These are phyloP conservation scores for Aspergillus jensenii DNA, from an alignment of 2,329 filamentous ascomycete genomes.

Conservation along the genomic window DNA sequence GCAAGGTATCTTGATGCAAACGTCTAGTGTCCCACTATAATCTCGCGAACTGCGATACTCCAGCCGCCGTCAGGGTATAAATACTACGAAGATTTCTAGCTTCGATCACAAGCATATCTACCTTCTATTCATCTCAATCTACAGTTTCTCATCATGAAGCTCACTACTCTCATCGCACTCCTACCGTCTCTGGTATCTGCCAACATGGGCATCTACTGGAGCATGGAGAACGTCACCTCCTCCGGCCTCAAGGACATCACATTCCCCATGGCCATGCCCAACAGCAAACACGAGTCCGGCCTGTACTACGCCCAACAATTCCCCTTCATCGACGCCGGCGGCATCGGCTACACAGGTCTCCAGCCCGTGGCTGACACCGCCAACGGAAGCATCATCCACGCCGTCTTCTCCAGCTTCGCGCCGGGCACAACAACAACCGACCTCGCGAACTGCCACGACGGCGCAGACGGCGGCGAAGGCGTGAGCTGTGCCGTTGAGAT, in stretches of 20 bases:
- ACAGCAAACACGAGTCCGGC: neutral
- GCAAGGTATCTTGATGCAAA: too few relatives aligned
- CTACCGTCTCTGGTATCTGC: neutral
- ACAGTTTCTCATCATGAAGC: neutral
- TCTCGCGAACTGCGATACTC: neutral
- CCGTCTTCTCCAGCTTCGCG: neutral
- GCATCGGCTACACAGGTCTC: neutral
- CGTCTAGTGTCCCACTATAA: too few relatives aligned
- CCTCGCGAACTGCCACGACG: neutral
- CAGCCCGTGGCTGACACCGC: neutral
- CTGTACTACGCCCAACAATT: neutral
- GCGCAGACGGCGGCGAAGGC: neutral
- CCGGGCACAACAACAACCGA: neutral
- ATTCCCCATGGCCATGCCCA: neutral
- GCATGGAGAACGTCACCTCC: neutral
- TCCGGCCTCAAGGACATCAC: neutral
- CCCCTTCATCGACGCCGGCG: neutral
- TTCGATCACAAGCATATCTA: neutral
- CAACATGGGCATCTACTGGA: neutral
- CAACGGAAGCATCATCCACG: neutral
- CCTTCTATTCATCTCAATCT: too few relatives aligned
- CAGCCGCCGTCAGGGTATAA: neutral
- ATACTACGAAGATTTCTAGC: neutral
- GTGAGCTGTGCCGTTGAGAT: neutral
- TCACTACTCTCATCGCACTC: neutral